Evolutionary conservation across 805 yeast genomes (phyloP), one percentile per base, ranked within the genome.

Genomic region (Peterozyma toletana): DNA sequence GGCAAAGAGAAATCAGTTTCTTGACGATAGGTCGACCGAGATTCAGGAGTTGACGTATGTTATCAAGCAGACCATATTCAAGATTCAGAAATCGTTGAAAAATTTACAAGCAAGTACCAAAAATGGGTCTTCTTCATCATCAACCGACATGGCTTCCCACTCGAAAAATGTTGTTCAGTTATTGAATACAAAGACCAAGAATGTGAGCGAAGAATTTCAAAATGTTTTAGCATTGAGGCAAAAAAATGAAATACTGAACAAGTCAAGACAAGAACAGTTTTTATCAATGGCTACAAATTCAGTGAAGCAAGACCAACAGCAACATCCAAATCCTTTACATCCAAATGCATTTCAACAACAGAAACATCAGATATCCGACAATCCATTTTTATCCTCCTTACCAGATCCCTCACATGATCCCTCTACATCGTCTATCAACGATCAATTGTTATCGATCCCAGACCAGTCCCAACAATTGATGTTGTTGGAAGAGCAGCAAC

Each of bases 21-120:
- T 93, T 52, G 96, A 90, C 57, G 99, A 93, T 63, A 82, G 85
- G 52, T 97, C 98, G 1, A 82, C 87, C 13, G 98, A 93, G 58
- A 87, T 93, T 50, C 86, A 90, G 16, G 96, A 93, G 60, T 69
- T 93, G 50, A 90, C 99, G 0, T 86, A 82, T 52, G 83, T 89
- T 36, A 81, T 84, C 48, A 86, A 84, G 50, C 97, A 93, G 60
- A 95, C 86, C 55, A 80, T 93, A 41, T 81, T 89, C 57, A 78
- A 79, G 51, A 79, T 93, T 50, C 95, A 86, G 55, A 79, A 82
- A 54, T 73, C 73, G 48, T 71, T 86, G 50, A 80, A 79, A 53
- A 77, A 70, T 44, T 65, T 83, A 47, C 88, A 83, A 58, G 64
- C 64, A 46, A 75, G 66, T 52, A 71, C 71, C 37, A 67, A 67